A percentile compares a stretch with the other conserved stretches of the same genome.
phyloP scores from a whole-genome alignment of 1,139 yeast species.

The Kazachstania sp. region DNA sequence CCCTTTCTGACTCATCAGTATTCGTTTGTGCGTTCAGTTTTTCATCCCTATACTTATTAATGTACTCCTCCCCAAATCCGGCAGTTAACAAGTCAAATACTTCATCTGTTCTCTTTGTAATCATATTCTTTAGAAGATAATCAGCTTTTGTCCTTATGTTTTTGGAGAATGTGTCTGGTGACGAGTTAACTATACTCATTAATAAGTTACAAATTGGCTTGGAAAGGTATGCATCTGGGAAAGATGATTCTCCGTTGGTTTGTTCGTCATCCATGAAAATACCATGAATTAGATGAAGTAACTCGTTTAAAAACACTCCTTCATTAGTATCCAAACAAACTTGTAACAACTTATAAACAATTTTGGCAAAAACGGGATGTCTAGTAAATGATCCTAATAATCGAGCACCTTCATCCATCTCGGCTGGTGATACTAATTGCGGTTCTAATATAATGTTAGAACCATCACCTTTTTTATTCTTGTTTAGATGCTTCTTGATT shows the following conservation, averaged over 20 bases:
- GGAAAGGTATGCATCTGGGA: conserved; percentile 41
- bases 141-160: conserved; percentile 47
- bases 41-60: conserved; percentile 42
- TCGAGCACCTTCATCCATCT: conserved; percentile 27
- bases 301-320: conserved; percentile 46
- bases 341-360: conserved; percentile 48
- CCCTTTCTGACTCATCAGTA: conserved; percentile 44
- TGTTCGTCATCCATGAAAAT: conserved; percentile 47
- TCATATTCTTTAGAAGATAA: conserved; percentile 41
- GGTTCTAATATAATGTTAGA: conserved; percentile 40
- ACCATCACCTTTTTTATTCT: conserved; percentile 32
- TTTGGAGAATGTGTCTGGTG: conserved; percentile 37
- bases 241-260: conserved; percentile 33
- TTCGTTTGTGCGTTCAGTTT: conserved; percentile 37
- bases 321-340: conserved; percentile 43
- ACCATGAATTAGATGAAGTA: conserved; percentile 64
- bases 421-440: conserved; percentile 28
- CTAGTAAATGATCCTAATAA: conserved; percentile 46
- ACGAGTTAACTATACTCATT: conserved; percentile 43
- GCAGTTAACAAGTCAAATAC: conserved; percentile 45
- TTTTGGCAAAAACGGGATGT: conserved; percentile 45
- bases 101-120: conserved; percentile 38
- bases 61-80: conserved; percentile 50
- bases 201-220: conserved; percentile 52
- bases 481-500: conserved; percentile 32